Evolutionary conservation across 495 filamentous ascomycete genomes (phyloP), one percentile per base, ranked within the genome.

Genomic region (Neurospora terricola): DNA sequence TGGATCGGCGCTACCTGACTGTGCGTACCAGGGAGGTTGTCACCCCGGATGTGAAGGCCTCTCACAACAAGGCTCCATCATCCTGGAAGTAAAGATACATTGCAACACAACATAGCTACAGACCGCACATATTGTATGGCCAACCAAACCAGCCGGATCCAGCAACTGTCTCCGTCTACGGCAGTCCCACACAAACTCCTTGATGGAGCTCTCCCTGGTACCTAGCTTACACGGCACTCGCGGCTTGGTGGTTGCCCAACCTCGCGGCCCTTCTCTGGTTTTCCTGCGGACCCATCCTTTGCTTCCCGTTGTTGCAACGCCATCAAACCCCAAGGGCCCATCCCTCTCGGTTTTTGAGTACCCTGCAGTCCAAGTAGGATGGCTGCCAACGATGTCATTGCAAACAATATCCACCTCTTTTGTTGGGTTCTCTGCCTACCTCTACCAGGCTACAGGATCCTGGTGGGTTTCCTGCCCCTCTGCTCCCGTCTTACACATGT

Each of bases 321-420:
- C 54, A 14, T 66, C 54, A 66, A 45, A 6, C 23, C 23, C 54
- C 12, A 66, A 34, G 54, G 54, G 54, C 54, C 14, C 54, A 34
- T 66, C 54, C 54, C 27, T 34, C 30, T 66, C 27, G 6, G 27
- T 30, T 16, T 62, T 34, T 16, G n/a, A 12, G 70, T 36, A 16
- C 71, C 71, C 73, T 75, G 74, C 74, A 71, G 68, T 72, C 68
- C 75, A 72, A 73, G 76, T 72, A 54, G 54, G 21, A 72, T 42
- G 54, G 43, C 68, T 69, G 69, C 69, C 69, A 76, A 69, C 66
- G 62, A 76, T 73, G 72, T 70, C 72, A 74, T 76, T 34, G 30
- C 36, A 40, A 42, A 21, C 21, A 34, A 34, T 34, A 38, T 12
- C 71, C 40, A 30, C 21, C 69, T 69, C 40, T 27, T 39, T 40